A percentile compares a stretch with the other conserved stretches of the same genome.
phyloP scores from a whole-genome alignment of 2,329 filamentous ascomycete genomes.

The Gliomastix tumulicola region DNA sequence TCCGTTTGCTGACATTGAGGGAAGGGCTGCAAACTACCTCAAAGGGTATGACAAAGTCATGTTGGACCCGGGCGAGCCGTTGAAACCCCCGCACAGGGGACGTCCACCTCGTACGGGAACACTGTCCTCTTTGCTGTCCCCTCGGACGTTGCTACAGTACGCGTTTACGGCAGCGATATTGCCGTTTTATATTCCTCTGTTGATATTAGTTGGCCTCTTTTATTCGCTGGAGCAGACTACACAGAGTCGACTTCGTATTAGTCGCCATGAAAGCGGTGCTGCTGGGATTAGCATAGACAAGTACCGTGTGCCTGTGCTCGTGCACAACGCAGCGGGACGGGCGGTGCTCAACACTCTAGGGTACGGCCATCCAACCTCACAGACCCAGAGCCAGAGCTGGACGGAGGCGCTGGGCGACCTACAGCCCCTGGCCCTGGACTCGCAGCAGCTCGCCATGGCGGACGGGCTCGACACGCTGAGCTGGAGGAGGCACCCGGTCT shows the following conservation, averaged over 20 bases:
- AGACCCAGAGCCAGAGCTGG: constrained; percentile 3
- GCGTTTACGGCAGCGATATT: too few species aligned
- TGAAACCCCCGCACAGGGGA: constrained; percentile 37
- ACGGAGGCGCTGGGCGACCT: constrained; percentile 39
- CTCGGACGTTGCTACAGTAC: too few species aligned
- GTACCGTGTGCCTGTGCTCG: constrained; percentile 70
- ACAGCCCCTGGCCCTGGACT: constrained; percentile 68
- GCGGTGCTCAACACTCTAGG: constrained; percentile 65
- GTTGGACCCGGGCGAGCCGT: constrained; percentile 59
- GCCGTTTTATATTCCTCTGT: constrained; percentile 66
- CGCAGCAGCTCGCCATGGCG: constrained; percentile 81
- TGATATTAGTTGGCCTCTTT: constrained; percentile 61
- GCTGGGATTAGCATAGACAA: constrained; percentile 59
- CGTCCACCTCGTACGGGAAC: constrained; percentile 13
- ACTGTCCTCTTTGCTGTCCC: constrained; percentile 52
- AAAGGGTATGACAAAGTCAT: constrained; percentile 69
- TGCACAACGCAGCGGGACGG: constrained; percentile 69
- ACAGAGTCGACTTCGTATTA: constrained; percentile 67
- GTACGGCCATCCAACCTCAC: too few species aligned
- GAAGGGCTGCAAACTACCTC: constrained; percentile 65
- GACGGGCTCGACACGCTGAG: constrained; percentile 61
- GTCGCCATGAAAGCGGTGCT: constrained; percentile 65
- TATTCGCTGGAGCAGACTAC: constrained; percentile 74
- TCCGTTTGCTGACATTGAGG: constrained; percentile 63
- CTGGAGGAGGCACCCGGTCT: constrained; percentile 61